These are phyloP conservation scores for Clonostachys solani DNA, from an alignment of 2,329 filamentous ascomycete species.

Conservation along the genomic window DNA sequence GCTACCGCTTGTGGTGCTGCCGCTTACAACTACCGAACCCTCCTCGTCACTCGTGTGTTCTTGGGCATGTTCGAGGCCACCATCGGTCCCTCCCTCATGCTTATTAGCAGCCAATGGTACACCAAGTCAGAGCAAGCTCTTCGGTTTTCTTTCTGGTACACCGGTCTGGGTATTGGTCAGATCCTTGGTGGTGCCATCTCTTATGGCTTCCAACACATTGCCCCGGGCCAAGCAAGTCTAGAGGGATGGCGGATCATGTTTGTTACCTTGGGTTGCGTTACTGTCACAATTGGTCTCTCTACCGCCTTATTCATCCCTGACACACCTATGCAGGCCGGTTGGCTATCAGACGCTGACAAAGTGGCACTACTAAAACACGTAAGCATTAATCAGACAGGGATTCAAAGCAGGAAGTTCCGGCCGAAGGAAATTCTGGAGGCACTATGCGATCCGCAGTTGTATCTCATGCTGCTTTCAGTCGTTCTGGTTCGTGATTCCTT, in stretches of 20 bases:
- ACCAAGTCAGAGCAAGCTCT: slow-evolving; percentile 57
- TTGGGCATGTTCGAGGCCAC: slow-evolving; percentile 58
- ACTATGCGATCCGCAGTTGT: slow-evolving; percentile 46
- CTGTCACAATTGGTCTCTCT: slow-evolving; percentile 22
- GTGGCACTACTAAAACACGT: slow-evolving; percentile 47
- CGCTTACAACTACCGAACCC: slow-evolving; percentile 43
- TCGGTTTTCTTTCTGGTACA: slow-evolving; percentile 58
- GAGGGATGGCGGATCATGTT: slow-evolving; percentile 70
- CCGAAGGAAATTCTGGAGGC: slow-evolving; percentile 47
- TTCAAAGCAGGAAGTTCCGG: slow-evolving; percentile 49
- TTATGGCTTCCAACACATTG: slow-evolving; percentile 51
- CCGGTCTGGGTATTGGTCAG: slow-evolving; percentile 54
- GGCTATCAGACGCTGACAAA: slow-evolving; percentile 41
- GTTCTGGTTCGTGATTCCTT: slow-evolving; percentile 33
- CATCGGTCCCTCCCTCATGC: slow-evolving; percentile 54
- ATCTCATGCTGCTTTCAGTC: slow-evolving; percentile 41
- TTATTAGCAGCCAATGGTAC: slow-evolving; percentile 58
- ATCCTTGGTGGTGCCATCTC: slow-evolving; percentile 63
- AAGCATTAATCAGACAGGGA: slow-evolving; percentile 53
- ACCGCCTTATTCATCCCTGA: slow-evolving; percentile 27
- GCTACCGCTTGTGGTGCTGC: slow-evolving; percentile 50
- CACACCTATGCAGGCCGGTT: slow-evolving; percentile 41
- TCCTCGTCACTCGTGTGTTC: slow-evolving; percentile 52
- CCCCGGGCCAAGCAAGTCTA: slow-evolving; percentile 43
- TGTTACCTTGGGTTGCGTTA: slow-evolving; percentile 57